Evolutionary conservation across 164 flowering plant species (phyloP), one percentile per base, ranked within the genome.

Genomic region (Vitis cinerea): DNA sequence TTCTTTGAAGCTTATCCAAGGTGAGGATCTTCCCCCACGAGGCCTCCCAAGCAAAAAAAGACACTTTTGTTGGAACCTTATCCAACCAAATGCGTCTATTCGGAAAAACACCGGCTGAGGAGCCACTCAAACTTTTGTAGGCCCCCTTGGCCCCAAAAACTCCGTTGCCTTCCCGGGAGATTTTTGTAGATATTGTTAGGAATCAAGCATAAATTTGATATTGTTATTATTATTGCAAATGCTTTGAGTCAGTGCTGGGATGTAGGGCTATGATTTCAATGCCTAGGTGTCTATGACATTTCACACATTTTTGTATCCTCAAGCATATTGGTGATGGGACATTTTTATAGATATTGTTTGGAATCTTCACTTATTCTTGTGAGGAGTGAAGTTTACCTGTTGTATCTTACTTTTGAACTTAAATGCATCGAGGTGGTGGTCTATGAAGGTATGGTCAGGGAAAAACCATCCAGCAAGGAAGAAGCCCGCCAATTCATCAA

Each of bases 361-460:
- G 5, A 27, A 19, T 53, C 64, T 66, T 47, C 8, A 54, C 19
- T 29, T 19, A 3, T 50, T 49, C 29, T 48, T 15, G 3, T 61
- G 47, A 17, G 23, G 31, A 65, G 54, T n/a, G 61, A 55, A 50
- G 3, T 15, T 37, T 58, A 27, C 57, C 17, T 31, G 53, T 63
- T 54, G 9, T 72, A 63, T 72, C 80, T 82, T 71, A 71, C 71
- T 72, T 66, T 61, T 74, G 37, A 74, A 63, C 66, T 78, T 23
- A 48, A 79, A 78, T 81, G 72, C 79, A 59, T 88, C 79, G 81
- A 93, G 97, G 98, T 95, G 87, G 98, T 95, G 82, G 97, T 95
- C 74, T 85, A 91, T 85, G 97, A 85, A 79, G 98, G 93, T 73
- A 71, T 73, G 67, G 71, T 95, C 69, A 84, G 97, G 77, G 99